phyloP scores from a whole-genome alignment of 2,329 filamentous ascomycete species.

The Xylogone sp. region DNA sequence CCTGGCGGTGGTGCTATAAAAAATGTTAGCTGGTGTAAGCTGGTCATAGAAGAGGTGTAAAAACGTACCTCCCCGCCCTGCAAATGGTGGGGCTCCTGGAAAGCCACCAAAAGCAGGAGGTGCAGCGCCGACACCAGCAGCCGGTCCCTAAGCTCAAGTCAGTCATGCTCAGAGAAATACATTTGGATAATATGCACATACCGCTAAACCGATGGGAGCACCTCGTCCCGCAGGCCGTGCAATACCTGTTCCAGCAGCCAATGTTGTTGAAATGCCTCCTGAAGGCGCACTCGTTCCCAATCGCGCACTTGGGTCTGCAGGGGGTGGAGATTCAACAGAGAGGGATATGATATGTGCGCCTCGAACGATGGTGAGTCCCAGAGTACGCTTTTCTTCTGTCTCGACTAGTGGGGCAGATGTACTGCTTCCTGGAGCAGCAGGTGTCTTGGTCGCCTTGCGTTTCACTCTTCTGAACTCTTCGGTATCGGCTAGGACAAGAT shows the following conservation, averaged over 20 bases:
- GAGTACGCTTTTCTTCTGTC: conserved; percentile 94
- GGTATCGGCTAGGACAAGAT: conserved; percentile 95
- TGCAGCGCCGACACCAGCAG: conserved; percentile 79
- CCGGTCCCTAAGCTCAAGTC: conserved; percentile 57
- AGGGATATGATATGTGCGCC: conserved; percentile 93
- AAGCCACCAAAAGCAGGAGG: conserved; percentile 55
- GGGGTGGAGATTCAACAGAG: conserved; percentile 92
- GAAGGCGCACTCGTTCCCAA: conserved; percentile 69
- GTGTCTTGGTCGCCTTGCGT: conserved; percentile 72
- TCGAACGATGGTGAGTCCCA: conserved; percentile 90
- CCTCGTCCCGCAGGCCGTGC: conserved; percentile 88
- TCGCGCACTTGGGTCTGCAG: conserved; percentile 86
- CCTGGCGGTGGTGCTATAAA: conserved; percentile 32
- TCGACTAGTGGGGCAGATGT: conserved; percentile 68
- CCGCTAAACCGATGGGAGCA: conserved; percentile 75
- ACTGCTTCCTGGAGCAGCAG: conserved; percentile 49
- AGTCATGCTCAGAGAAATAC: background rate
- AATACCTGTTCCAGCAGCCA: conserved; percentile 83
- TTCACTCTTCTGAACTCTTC: conserved; percentile 95
- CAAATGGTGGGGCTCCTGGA: conserved; percentile 48
- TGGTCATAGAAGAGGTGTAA: conserved; percentile 10
- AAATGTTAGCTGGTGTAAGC: conserved; percentile 4
- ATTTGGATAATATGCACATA: conserved; percentile 31
- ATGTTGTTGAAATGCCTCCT: conserved; percentile 59
- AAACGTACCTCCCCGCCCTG: conserved; percentile 51